Base-by-base conservation (phyloP, 805 yeast species). In the Candida rishiriensis region DNA sequence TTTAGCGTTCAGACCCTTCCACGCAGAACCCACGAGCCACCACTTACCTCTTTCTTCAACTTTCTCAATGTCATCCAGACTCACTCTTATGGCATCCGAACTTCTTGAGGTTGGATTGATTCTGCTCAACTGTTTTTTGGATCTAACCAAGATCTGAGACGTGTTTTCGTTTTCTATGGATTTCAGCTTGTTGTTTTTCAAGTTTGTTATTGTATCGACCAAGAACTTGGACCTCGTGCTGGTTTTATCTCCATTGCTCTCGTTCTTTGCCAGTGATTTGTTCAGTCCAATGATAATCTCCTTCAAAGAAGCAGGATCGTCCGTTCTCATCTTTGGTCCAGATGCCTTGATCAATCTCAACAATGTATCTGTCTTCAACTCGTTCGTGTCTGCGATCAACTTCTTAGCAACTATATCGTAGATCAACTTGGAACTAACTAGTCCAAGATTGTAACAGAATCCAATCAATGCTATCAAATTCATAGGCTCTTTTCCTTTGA, bases 1-100 rank as follows among this genome's bases (percentile, higher is more conserved):
- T 12, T 41, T 50, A 18, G 34, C 13, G 14, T 65, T 71, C 43
- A 70, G 67, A 3, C 96, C 97, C 57, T 81, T 87, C 97, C 97
- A 93, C 0, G 99, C 96, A 1, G 98, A 87, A 40, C 99, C 99
- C 29, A 93, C 91, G 29, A 93, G 71, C 99, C 99, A 93, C 99
- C 99, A 93, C 65, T 91, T 93, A 45, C 99, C 99, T 51, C 81
- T 79, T 1, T 83, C 78, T 12, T 83, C 86, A 18, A 88, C 74
- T 48, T 78, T 79, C 39, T 77, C 79, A 45, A 93, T 88, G 66
- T 93, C 99, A 38, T 79, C 82, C 16, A 91, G 68, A 3, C 87
- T 69, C 0, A 93, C 98, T 52, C 86, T 88, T 21, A 93, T 72
- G 2, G 99, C 86, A 43, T 93, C 98, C 33, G 69, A 66, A 26